Evolutionary conservation across 208 protist genomes (phyloP).

Genomic region (Acanthamoeba castellanii): DNA sequence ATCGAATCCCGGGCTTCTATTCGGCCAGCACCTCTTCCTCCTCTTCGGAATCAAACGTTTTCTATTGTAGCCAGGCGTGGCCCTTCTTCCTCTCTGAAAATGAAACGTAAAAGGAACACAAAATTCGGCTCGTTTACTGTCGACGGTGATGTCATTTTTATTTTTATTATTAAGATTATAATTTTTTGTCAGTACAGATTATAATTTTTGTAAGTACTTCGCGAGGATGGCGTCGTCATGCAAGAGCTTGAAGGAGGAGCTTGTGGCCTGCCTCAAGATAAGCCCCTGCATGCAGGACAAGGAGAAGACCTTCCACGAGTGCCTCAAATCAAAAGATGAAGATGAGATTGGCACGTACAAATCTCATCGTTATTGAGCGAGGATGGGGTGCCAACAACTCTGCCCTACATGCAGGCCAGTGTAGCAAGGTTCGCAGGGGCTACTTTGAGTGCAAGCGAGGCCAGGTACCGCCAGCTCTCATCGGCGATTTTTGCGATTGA

Average conservation of each 20-base stretch:
- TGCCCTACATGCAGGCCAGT: not conserved
- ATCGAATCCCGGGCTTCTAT: not conserved
- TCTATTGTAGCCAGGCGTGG: not conserved
- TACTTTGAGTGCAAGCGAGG: slow-evolving; percentile 51
- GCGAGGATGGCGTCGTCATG: slow-evolving; percentile 67
- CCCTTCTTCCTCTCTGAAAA: not conserved
- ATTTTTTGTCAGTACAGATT: not conserved
- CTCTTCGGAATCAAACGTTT: not conserved
- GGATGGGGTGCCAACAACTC: not conserved
- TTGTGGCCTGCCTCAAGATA: slow-evolving; percentile 64
- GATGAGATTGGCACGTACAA: not conserved
- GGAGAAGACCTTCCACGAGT: slow-evolving; percentile 54
- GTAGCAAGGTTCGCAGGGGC: not conserved
- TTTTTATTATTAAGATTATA: not conserved
- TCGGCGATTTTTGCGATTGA: not conserved
- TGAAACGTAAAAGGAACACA: not conserved
- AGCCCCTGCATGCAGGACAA: slow-evolving; percentile 53
- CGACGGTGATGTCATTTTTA: not conserved
- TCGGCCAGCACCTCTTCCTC: not conserved
- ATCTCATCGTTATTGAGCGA: not conserved
- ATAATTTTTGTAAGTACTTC: too few species aligned
- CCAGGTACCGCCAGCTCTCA: not conserved
- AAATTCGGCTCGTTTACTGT: not conserved
- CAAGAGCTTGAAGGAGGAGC: slow-evolving; percentile 47
- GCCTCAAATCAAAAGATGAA: slow-evolving; percentile 57